Conservation (phyloP, 2,329 filamentous ascomycete genomes). For the Venturia oleaginea region DNA sequence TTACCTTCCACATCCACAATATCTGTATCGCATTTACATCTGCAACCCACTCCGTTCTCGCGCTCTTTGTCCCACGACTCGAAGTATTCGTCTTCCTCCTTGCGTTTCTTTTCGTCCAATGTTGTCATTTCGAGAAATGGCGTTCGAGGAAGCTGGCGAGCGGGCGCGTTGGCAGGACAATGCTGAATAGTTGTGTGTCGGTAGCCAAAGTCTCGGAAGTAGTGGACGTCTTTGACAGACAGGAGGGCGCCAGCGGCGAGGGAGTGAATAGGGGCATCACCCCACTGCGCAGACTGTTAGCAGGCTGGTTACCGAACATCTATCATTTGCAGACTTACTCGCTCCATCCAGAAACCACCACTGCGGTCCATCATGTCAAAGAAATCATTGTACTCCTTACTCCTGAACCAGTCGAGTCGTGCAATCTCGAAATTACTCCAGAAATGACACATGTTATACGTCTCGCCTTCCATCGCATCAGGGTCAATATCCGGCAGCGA, state of each 20-base stretch:
- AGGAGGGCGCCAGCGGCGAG: conserved; percentile 87
- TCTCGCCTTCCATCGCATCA: conserved; percentile 92
- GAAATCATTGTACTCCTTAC: conserved; percentile 95
- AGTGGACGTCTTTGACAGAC: conserved; percentile 77
- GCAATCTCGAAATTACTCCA: conserved; percentile 99
- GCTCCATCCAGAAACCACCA: conserved; percentile 98
- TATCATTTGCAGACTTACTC: conserved; percentile 49
- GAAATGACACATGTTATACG: conserved; percentile 99
- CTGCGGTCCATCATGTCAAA: conserved; percentile 98
- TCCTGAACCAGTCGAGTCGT: conserved; percentile 87
- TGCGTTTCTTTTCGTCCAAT: conserved; percentile 68
- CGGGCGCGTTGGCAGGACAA: conserved; percentile 90
- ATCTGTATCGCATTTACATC: conserved; percentile 93
- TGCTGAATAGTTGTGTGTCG: conserved; percentile 98
- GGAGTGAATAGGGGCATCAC: conserved; percentile 96
- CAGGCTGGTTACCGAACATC: conserved; percentile 17
- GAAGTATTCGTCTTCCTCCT: conserved; percentile 96
- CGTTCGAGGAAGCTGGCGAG: conserved; percentile 69
- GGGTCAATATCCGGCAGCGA: conserved; percentile 74
- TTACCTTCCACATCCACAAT: conserved; percentile 97
- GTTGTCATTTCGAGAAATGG: conserved; percentile 79
- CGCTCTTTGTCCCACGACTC: conserved; percentile 75
- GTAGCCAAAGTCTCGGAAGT: conserved; percentile 98
- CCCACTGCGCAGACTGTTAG: conserved; percentile 62
- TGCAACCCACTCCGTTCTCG: conserved; percentile 93